Percentiles rank a stretch among this genome's conserved stretches.
Evolutionary conservation across 495 filamentous ascomycete genomes (phyloP).

Genomic region (Neurospora cerealis): DNA sequence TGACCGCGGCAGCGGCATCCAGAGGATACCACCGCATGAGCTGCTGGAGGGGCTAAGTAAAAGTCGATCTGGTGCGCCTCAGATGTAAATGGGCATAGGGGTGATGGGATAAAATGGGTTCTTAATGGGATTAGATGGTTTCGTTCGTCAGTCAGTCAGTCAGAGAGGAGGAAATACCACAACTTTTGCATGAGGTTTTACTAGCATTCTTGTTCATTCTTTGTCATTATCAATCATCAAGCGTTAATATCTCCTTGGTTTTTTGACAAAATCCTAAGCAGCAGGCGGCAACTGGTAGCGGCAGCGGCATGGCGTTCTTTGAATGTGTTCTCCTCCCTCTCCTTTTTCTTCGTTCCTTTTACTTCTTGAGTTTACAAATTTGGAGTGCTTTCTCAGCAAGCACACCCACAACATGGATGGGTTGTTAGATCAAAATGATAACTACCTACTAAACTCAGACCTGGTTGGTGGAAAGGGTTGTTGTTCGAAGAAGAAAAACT

Average conservation of each 20-base stretch:
- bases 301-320: not conserved
- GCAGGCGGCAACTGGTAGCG: not conserved
- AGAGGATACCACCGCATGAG: constrained; percentile 70
- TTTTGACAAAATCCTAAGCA: not conserved
- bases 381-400: not conserved
- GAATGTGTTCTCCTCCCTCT: not conserved
- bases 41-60: constrained; percentile 50
- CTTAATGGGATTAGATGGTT: not conserved
- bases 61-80: constrained; percentile 29
- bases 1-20: constrained; percentile 66
- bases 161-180: not conserved
- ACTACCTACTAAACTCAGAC: not conserved
- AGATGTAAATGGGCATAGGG: constrained; percentile 21
- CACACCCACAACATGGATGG: not conserved
- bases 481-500: not conserved
- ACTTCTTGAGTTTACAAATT: not conserved
- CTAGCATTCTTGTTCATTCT: not conserved
- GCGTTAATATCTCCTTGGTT: not conserved
- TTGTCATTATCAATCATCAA: not conserved
- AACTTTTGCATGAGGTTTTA: not conserved
- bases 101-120: not conserved
- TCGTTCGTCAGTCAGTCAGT: not conserved
- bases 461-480: not conserved
- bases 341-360: not conserved
- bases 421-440: not conserved